These are phyloP conservation scores for Penicillium glabrum DNA, from an alignment of 2,329 filamentous ascomycete genomes.

Conservation along the genomic window DNA sequence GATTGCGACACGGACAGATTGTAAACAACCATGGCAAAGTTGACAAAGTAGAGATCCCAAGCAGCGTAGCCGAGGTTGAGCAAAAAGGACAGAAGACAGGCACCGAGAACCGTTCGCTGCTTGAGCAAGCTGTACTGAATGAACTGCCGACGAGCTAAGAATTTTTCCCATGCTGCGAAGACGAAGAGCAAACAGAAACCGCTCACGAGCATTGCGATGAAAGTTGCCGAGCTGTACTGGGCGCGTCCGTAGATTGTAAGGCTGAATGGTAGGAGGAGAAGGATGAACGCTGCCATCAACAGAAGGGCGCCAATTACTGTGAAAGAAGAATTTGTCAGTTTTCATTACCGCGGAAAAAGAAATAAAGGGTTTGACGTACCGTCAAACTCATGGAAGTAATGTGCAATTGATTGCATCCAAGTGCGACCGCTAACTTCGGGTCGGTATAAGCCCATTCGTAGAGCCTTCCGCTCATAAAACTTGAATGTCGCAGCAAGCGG, in stretches of 20 bases:
- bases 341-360: too few relatives aligned
- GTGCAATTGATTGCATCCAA: slow-evolving; percentile 45
- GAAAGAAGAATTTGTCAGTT: too few relatives aligned
- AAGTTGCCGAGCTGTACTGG: slow-evolving; percentile 49
- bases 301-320: slow-evolving; percentile 29
- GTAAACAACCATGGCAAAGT: slow-evolving; percentile 17
- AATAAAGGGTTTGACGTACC: slow-evolving; percentile 33
- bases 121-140: slow-evolving; percentile 19
- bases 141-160: slow-evolving; percentile 19
- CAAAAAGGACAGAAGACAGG: slow-evolving; percentile 14
- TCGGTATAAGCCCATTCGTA: slow-evolving; percentile 53
- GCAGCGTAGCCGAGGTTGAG: slow-evolving; percentile 18
- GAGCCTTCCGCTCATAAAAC: slow-evolving; percentile 59
- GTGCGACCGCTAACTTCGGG: slow-evolving; percentile 48
- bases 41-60: slow-evolving; percentile 17
- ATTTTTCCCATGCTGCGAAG: slow-evolving; percentile 43
- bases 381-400: slow-evolving; percentile 65
- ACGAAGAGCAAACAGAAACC: slow-evolving; percentile 51
- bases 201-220: slow-evolving; percentile 23
- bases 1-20: slow-evolving; percentile 11
- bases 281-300: slow-evolving; percentile 25
- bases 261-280: slow-evolving; percentile 29
- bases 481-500: slow-evolving; percentile 58
- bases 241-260: slow-evolving; percentile 28
- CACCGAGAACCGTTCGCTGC: slow-evolving; percentile 33